Evolutionary conservation across 768 basidiomycete genomes (phyloP), one percentile per base, ranked within the genome.

Genomic region (Phylloporus sp.): DNA sequence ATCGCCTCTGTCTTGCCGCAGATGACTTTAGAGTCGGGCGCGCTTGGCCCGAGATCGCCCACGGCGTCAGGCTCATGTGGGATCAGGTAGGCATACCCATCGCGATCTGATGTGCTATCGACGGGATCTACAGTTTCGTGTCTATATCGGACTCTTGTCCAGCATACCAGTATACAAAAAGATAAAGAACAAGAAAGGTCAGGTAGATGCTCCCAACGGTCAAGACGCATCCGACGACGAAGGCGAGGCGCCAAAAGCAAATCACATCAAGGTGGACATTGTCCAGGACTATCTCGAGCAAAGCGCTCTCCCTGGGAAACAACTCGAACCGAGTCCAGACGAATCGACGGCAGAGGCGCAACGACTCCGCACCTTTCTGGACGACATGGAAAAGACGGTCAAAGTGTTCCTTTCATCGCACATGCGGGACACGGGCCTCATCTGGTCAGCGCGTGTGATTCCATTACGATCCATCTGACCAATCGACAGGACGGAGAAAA

Each of bases 331-430:
- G 2, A 45, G 27, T 40, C 44, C 49, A 6, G 59, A 60, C 18
- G 24, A 41, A 16, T 53, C 54, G 6, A 54, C 50, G 5, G 22
- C 45, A 18, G 58, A 61, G 40, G 46, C 48, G 12, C 49, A 47
- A 6, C 53, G 70, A 62, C 68, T 82, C 51, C 60, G 72, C 4
- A 60, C 68, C 2, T 91, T 91, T 63, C 59, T 89, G 48, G 67
- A 78, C 28, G 75, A 87, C 48, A 84, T 88, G 7, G 85, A 82
- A 53, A 66, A 64, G n/a, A 66, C 73, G 31, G 69, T 85, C 56
- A 81, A 74, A 53, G 72, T 88, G 13, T 91, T 89, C 66, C 70
- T 91, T 52, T 84, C 85, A 2, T 85, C 85, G 2, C 79, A 84
- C 58, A 81, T 82, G 69, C 71, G 78, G 23, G 75, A 80, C 48